Evolutionary conservation across 2,329 filamentous ascomycete genomes (phyloP), one percentile per base, ranked within the genome.

Genomic region (Claviceps paspali): DNA sequence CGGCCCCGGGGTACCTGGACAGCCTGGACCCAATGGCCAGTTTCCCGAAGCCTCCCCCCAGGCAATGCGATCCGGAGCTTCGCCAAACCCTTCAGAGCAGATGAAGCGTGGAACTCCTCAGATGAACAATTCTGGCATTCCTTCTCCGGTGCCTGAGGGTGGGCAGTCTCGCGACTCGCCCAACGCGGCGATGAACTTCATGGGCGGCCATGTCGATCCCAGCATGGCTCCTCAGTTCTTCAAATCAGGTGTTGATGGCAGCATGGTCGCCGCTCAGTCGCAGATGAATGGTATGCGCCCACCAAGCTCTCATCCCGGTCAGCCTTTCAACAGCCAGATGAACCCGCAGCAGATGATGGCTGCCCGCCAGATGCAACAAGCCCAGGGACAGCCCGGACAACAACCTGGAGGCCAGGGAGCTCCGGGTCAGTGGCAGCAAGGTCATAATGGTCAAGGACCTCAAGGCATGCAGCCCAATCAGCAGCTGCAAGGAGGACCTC

Each of bases 31-130:
- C 5, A 78, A 77, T 46, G 71, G 67, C 21, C 74, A 75, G 51
- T 83, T 82, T 63, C 72, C 75, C 36, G 76, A 77, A 45, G 73
- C 79, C 45, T 85, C 77, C 35, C 82, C 76, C 26, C 78, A 79
- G 50, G 77, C 70, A 32, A 76, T 67, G 44, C 72, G 79, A 51
- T 68, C 70, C 41, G 80, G 76, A 24, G 76, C 80, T 19, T 87
- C 82, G 9, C 82, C 82, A 26, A 86, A 83, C 52, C 79, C 82
- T 17, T 65, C 70, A 31, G 82, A 87, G 43, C 79, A 82, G 58
- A 84, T 85, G 69, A 84, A 83, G 65, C 77, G 82, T 35, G 75
- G 75, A 35, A 82, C 79, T 19, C 79, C 80, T 19, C 80, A 83
- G 56, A 76, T 85, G 68, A 73, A 72, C 49, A 73, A 73, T 40